Base-by-base conservation (phyloP, 2,329 filamentous ascomycete species). In the Fusarium cicatricum region DNA sequence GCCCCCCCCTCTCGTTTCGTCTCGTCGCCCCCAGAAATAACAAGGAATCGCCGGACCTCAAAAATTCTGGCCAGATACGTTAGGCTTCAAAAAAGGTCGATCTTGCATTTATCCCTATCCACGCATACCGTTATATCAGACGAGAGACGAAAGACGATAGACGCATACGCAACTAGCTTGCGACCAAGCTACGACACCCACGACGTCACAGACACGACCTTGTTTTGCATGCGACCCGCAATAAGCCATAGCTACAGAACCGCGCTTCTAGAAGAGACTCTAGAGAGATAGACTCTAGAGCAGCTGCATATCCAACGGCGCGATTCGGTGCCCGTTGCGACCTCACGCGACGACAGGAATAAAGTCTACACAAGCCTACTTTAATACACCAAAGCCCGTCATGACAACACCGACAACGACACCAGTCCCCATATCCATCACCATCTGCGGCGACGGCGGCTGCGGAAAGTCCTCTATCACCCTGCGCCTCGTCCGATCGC, bases 401-500 rank as follows among this genome's bases (percentile, higher is more conserved):
- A 69, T 69, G 66, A 48, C 66, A 14, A 40, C 57, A 26, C 60
- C 59, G 19, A 42, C 58, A 39, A 66, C 69, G 40, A 61, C 67
- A 23, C 80, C 83, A 1, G 76, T 85, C 15, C 84, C 84, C 58
- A 87, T 89, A 70, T 82, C 87, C 62, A 92, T 94, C 71, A 94
- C 91, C 52, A 91, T 95, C 74, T 94, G 90, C 77, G 91, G 91
- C 71, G 91, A 94, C 72, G 91, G 91, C 70, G 91, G 91, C 57
- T 92, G 89, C 72, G 90, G 90, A 70, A 95, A 95, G 78, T 92
- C 90, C 2, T 92, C 89, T 64, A 93, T 95, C 71, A 94, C 91
- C 14, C 80, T 95, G 55, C 89, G 91, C 46, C 85, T 95, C 36
- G 91, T 95, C 48, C 87, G 90, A 68, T 90, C 87, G 57, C 86